Evolutionary conservation across 2,329 filamentous ascomycete species (phyloP), one percentile per base, ranked within the genome.

Genomic region (Fusarium chuoi): DNA sequence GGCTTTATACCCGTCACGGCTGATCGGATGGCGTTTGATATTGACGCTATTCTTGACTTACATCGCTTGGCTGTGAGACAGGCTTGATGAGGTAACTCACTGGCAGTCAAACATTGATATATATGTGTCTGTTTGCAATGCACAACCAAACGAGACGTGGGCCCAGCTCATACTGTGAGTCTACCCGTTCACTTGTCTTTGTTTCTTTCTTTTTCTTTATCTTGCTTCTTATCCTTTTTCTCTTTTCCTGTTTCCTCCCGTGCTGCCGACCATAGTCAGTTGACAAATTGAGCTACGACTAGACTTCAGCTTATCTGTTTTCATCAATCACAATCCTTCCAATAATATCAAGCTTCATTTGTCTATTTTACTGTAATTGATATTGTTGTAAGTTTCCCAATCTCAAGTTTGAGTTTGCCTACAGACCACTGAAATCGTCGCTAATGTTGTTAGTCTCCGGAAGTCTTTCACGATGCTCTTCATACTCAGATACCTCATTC

Each of bases 21-120:
- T 51, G 36, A n/a, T 60, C 33, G 12, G n/a, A 24, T 52, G 52
- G 56, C 36, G 44, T 69, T 35, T 7, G 41, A 12, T 13, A 42
- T 14, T 38, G 33, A 24, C 30, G 11, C 12, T 58, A 36, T 57
- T 38, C 55, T 33, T 48, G 42, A 36, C 39, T 46, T 58, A 30
- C 17, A 49, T 46, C 39, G 38, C 49, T 65, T 65, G 28, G 24
- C 39, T 65, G 58, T 52, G 26, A 68, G 18, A 68, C 64, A 42
- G 20, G 52, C 52, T 55, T 55, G 51, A 42, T 11, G 26, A 10
- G 36, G 26, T n/a, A 55, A 55, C 51, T 55, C 15, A 28, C 20
- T 41, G 7, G 9, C 1, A 18, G 22, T n/a, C 56, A 59, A 38
- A 28, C 33, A 59, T 51, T 51, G 55, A 30, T 51, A 20, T 49